Base-by-base conservation (phyloP, 208 protist genomes). In the Sergeia podlipaevii region DNA sequence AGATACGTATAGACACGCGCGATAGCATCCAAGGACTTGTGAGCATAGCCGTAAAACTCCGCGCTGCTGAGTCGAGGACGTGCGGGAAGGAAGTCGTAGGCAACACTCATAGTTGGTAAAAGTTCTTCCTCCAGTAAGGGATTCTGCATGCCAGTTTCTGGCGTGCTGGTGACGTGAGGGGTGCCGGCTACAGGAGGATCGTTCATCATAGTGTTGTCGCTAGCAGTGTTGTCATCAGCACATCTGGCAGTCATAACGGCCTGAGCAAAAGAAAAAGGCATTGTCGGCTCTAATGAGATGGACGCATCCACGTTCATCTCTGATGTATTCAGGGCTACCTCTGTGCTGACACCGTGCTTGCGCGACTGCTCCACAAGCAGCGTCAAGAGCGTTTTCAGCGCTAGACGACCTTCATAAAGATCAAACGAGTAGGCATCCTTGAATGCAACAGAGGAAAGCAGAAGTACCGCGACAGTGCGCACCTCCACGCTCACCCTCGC, bases 1-100 rank as follows among this genome's bases (percentile, higher is more conserved):
- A 92, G 43, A 2, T 71, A 55, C 28, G 76, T 59, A 60, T 85
- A 92, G 13, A 70, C 65, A 38, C 68, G 68, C 70, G 78, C 78
- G n/a, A 92, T 43, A 15, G 73, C 47, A 2, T 55, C 32, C 17
- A 82, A 48, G 2, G 76, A 65, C 10, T 60, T 50, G 1, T 70
- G 52, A 2, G 63, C 71, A 7, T 86, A 53, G 37, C 44, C 45
- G 29, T 68, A 43, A 27, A 83, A 64, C 45, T 79, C 66, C 34
- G 34, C 15, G 11, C 10, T 38, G 34, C 11, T 38, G 34, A 38
- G 34, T 17, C 34, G 34, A 15, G 10, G 34, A n/a, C n/a, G n/a
- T n/a, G n/a, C n/a, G n/a, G n/a, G n/a, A n/a, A n/a, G n/a, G n/a
- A n/a, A n/a, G n/a, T n/a, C n/a, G n/a, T n/a, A n/a, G n/a, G n/a